Percentiles rank a stretch among this genome's conserved stretches.
These are phyloP conservation scores for Evernia prunastri DNA, from an alignment of 495 filamentous ascomycete species.

Conservation along the genomic window DNA sequence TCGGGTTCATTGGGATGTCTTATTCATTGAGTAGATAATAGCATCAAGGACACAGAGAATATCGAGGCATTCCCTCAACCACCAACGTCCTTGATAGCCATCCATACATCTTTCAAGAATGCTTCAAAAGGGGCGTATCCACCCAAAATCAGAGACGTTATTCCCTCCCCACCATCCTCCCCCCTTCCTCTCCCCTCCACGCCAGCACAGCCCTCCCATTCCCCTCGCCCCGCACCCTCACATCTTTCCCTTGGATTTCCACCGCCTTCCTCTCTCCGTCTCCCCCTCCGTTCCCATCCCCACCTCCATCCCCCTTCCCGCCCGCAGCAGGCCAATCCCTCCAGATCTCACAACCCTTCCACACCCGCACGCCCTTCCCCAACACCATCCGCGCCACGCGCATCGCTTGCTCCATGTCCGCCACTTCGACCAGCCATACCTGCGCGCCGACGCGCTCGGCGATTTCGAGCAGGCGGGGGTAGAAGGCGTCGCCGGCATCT, in stretches of 20 bases:
- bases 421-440: constrained; percentile 22
- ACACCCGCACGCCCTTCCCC: background rate
- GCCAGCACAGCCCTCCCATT: constrained; percentile 28
- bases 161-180: background rate
- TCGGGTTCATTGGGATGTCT: background rate
- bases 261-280: too few species aligned
- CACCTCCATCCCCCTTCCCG: constrained; percentile 14
- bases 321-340: constrained; percentile 50
- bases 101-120: background rate
- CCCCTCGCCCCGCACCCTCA: constrained; percentile 17
- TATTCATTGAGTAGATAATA: background rate
- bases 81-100: background rate
- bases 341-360: constrained; percentile 42
- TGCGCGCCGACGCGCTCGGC: constrained; percentile 3
- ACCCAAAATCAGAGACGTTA: background rate
- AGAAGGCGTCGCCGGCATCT: constrained; percentile 20
- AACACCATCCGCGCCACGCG: constrained; percentile 28
- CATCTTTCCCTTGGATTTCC: constrained; percentile 12
- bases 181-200: constrained; percentile 7
- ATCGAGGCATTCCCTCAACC: background rate
- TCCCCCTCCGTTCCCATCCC: too few species aligned
- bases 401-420: constrained; percentile 29
- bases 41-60: background rate
- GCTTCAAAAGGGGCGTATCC: background rate
- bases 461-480: constrained; percentile 17